These are phyloP conservation scores for Brassica napus DNA, from an alignment of 345 rosid genomes.

Conservation along the genomic window Da-Ae NC_063452.1:61299501-61300000, in stretches of 20 bases:
- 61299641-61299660: conserved; percentile 84
- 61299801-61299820: conserved; percentile 89
- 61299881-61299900: conserved; percentile 57
- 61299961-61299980: conserved; percentile 82
- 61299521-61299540: conserved; percentile 44
- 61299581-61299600: conserved; percentile 91
- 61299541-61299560: conserved; percentile 55
- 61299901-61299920: conserved; percentile 54
- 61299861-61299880: conserved; percentile 42
- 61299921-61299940: conserved; percentile 49
- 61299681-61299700: conserved; percentile 17
- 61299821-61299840: conserved; percentile 85
- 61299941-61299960: conserved; percentile 44
- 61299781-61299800: conserved; percentile 77
- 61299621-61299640: conserved; percentile 73
- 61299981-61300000: conserved; percentile 80
- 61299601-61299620: conserved; percentile 92
- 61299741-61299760: conserved; percentile 61
- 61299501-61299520: conserved; percentile 13
- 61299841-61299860: conserved; percentile 58
- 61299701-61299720: neutral
- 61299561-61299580: conserved; percentile 83
- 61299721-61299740: neutral
- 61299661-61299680: conserved; percentile 87
- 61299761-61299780: conserved; percentile 81